Conservation (phyloP, 129 eudicot genomes). For the Lonicera japonica region DNA sequence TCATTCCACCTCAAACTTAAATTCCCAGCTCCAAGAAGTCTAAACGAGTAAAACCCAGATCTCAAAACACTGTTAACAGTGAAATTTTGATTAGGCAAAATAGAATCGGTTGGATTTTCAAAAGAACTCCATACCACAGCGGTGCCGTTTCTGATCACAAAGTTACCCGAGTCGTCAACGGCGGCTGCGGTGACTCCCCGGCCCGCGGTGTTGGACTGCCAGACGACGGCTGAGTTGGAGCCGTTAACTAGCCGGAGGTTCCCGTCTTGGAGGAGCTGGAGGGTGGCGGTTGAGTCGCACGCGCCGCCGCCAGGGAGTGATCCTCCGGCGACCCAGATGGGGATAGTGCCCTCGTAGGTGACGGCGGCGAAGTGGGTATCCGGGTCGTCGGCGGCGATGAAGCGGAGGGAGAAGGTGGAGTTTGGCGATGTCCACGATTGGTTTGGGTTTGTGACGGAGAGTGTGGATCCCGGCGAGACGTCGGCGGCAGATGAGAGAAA, state of each 20-base stretch:
- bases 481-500: not conserved
- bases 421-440: not conserved
- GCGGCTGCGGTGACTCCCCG: conserved; percentile 40
- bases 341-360: conserved; percentile 1
- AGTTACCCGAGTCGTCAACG: conserved; percentile 50
- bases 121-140: conserved; percentile 43
- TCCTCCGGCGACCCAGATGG: conserved; percentile 1
- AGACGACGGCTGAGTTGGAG: not conserved
- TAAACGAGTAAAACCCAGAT: conserved; percentile 52
- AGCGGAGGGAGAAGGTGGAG: not conserved
- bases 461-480: not conserved
- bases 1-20: conserved; percentile 52
- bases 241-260: not conserved
- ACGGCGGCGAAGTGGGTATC: not conserved
- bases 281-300: not conserved
- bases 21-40: conserved; percentile 31
- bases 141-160: conserved; percentile 33
- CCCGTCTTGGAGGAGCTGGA: not conserved
- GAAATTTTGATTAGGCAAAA: conserved; percentile 51
- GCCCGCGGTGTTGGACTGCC: conserved; percentile 31
- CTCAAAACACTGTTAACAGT: conserved; percentile 23
- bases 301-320: not conserved
- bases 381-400: not conserved
- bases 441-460: not conserved
- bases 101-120: conserved; percentile 60